phyloP scores from a whole-genome alignment of 1,284 basidiomycete species.

The Austroboletus niveus region DNA sequence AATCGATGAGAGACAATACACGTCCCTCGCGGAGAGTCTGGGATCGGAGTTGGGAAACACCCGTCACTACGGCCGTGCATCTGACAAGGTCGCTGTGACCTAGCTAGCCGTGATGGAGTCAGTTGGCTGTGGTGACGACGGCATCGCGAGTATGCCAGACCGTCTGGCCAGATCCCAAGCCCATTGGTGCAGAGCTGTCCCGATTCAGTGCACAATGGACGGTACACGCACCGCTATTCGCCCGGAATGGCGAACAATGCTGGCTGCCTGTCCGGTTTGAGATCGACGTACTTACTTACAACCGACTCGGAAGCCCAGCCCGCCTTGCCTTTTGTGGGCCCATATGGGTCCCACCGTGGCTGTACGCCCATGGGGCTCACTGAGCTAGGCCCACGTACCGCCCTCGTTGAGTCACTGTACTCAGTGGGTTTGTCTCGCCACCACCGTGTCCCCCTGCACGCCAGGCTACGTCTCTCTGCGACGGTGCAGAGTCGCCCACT shows the following conservation, averaged over 20 bases:
- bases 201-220: slow-evolving; percentile 30
- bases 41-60: slow-evolving; percentile 35
- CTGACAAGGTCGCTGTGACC: slow-evolving; percentile 17
- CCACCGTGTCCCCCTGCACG: slow-evolving; percentile 22
- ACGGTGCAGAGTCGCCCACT: neutral
- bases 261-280: slow-evolving; percentile 5
- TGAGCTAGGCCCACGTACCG: neutral
- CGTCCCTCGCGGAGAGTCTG: slow-evolving; percentile 34
- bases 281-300: slow-evolving; percentile 22
- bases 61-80: slow-evolving; percentile 11
- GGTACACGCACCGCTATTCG: slow-evolving; percentile 24
- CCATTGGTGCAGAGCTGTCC: slow-evolving; percentile 10
- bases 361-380: slow-evolving; percentile 11
- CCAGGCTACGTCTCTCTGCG: slow-evolving; percentile 24
- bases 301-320: slow-evolving; percentile 1
- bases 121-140: slow-evolving; percentile 4
- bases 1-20: slow-evolving; percentile 30
- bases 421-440: no score
- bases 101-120: neutral
- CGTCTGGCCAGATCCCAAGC: neutral
- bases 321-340: slow-evolving; percentile 37
- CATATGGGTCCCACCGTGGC: slow-evolving; percentile 37
- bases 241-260: slow-evolving; percentile 33
- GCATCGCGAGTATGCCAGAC: neutral
- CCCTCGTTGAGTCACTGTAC: neutral